phyloP scores from a whole-genome alignment of 1,284 basidiomycete genomes.

The Heliocybe sulcata region DNA sequence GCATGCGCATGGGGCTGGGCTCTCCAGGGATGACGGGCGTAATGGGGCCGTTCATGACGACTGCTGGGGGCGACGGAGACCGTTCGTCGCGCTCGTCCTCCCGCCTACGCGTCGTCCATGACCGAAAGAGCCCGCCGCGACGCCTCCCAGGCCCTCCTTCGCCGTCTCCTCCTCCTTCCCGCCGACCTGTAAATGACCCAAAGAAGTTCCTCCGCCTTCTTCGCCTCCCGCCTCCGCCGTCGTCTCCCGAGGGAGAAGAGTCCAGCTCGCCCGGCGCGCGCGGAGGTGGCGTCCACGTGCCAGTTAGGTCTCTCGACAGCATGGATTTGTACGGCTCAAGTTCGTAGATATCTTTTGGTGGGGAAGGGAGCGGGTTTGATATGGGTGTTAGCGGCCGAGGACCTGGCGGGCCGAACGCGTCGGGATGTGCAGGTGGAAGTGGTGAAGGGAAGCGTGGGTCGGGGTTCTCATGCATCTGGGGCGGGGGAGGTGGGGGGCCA shows the following conservation, averaged over 20 bases:
- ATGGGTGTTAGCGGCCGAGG: slow-evolving; percentile 13
- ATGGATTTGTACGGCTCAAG: neutral
- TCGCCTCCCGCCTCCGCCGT: neutral
- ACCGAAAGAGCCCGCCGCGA: neutral
- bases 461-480: neutral
- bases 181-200: neutral
- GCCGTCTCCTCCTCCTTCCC: neutral
- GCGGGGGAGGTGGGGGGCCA: neutral
- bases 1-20: slow-evolving; percentile 1
- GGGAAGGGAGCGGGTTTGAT: slow-evolving; percentile 3
- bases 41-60: neutral
- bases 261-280: neutral
- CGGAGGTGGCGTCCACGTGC: neutral
- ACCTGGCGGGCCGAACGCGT: slow-evolving; percentile 16
- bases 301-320: neutral
- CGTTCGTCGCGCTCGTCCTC: neutral
- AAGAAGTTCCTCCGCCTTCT: neutral
- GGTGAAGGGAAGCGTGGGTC: slow-evolving; percentile 7
- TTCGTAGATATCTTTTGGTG: slow-evolving; percentile 4
- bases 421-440: slow-evolving; percentile 17
- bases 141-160: neutral
- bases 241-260: neutral
- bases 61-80: neutral
- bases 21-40: neutral
- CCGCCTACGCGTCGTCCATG: neutral